Percentiles rank a stretch among this genome's conserved stretches.
These are phyloP conservation scores for Smallanthus sonchifolius DNA, from an alignment of 129 eudicot genomes.

Conservation along the genomic window DNA sequence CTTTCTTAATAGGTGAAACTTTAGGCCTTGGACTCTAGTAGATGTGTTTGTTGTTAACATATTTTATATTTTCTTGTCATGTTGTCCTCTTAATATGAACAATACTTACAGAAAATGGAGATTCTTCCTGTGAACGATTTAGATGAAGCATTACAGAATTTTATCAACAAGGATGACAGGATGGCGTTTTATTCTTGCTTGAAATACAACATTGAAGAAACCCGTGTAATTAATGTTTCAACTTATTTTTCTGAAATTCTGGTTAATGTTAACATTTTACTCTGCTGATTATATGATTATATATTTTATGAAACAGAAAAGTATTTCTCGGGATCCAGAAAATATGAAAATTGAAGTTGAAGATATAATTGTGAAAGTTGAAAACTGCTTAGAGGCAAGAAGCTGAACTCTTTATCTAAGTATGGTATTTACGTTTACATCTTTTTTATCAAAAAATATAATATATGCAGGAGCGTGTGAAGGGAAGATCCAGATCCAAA, in stretches of 20 bases:
- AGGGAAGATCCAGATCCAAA: slow-evolving; percentile 58
- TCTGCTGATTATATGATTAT: slow-evolving; percentile 11
- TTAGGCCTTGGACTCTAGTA: not conserved
- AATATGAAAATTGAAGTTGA: slow-evolving; percentile 55
- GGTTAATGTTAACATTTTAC: not conserved
- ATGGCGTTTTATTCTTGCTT: slow-evolving; percentile 81
- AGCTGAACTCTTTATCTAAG: slow-evolving; percentile 12
- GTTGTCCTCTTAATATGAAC: not conserved
- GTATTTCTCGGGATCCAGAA: slow-evolving; percentile 71
- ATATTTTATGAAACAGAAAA: slow-evolving; percentile 43
- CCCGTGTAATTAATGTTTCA: slow-evolving; percentile 61
- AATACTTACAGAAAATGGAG: slow-evolving; percentile 83
- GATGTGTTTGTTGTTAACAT: not conserved
- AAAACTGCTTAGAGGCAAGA: slow-evolving; percentile 86
- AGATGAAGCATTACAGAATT: slow-evolving; percentile 92
- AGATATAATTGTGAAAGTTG: slow-evolving; percentile 83
- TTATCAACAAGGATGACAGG: slow-evolving; percentile 88
- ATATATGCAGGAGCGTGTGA: slow-evolving; percentile 67
- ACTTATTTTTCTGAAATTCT: not conserved
- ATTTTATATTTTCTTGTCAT: not conserved
- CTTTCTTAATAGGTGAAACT: not conserved
- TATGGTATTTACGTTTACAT: not conserved
- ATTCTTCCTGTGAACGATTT: slow-evolving; percentile 92
- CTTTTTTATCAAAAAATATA: not conserved
- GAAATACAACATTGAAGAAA: slow-evolving; percentile 90